These are phyloP conservation scores for Thermomyces lanuginosus DNA, from an alignment of 2,329 filamentous ascomycete species.

Conservation along the genomic window DNA sequence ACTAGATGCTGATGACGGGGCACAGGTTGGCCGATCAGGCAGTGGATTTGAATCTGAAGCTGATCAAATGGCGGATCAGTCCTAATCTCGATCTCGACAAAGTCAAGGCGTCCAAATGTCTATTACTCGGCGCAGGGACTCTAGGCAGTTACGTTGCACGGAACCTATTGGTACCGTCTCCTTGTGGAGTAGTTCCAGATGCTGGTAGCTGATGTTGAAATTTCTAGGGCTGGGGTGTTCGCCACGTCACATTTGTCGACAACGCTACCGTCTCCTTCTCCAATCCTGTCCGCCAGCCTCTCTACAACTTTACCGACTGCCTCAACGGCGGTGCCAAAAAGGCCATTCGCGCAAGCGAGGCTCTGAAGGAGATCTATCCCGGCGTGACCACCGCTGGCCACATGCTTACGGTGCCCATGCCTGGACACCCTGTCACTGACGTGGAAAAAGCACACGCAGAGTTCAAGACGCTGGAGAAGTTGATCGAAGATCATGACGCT, in stretches of 20 bases:
- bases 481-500: slow-evolving; percentile 75
- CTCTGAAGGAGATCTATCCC: slow-evolving; percentile 73
- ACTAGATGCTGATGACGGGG: slow-evolving; percentile 1
- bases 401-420: slow-evolving; percentile 80
- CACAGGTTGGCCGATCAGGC: slow-evolving; percentile 66
- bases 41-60: slow-evolving; percentile 87
- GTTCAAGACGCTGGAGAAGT: slow-evolving; percentile 54
- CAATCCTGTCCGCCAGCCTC: slow-evolving; percentile 84
- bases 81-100: slow-evolving; percentile 72
- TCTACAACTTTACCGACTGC: slow-evolving; percentile 85
- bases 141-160: slow-evolving; percentile 86
- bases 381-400: slow-evolving; percentile 71
- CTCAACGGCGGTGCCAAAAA: slow-evolving; percentile 70
- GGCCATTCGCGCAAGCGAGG: slow-evolving; percentile 62
- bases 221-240: slow-evolving; percentile 69
- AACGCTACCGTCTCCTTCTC: slow-evolving; percentile 88
- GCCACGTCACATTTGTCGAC: slow-evolving; percentile 90
- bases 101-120: slow-evolving; percentile 78
- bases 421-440: slow-evolving; percentile 73
- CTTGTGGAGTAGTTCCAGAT: not conserved
- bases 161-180: slow-evolving; percentile 48
- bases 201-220: slow-evolving; percentile 5
- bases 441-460: slow-evolving; percentile 52
- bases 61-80: slow-evolving; percentile 97
- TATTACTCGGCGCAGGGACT: slow-evolving; percentile 82